These are phyloP conservation scores for Phenoliferia sp. DNA, from an alignment of 1,284 basidiomycete genomes.

Conservation along the genomic window DNA sequence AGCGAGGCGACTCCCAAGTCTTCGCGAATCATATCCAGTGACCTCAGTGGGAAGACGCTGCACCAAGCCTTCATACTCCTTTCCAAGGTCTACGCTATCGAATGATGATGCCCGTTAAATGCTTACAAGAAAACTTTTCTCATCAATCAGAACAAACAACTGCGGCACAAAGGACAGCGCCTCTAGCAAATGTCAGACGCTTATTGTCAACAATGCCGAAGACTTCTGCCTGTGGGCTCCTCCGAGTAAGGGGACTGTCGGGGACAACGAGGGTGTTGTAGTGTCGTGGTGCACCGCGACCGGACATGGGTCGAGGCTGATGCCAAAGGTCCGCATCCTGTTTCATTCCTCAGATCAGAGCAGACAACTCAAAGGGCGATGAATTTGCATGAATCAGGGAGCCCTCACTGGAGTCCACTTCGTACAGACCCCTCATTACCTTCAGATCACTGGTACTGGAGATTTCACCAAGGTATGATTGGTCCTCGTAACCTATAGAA, in stretches of 20 bases:
- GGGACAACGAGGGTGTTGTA: conserved; percentile 60
- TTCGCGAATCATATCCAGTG: too few relatives aligned
- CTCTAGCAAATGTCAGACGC: conserved; percentile 24
- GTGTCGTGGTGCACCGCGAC: conserved; percentile 67
- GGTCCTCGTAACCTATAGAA: background rate
- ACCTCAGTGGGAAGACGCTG: too few relatives aligned
- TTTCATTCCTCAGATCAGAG: background rate
- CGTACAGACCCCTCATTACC: conserved; percentile 43
- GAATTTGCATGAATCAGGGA: conserved; percentile 29
- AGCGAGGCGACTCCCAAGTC: too few relatives aligned
- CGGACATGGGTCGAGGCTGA: conserved; percentile 51
- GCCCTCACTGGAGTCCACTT: conserved; percentile 49
- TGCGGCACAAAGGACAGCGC: conserved; percentile 19
- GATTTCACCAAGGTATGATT: conserved; percentile 45
- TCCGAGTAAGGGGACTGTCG: conserved; percentile 49
- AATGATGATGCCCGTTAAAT: too few relatives aligned
- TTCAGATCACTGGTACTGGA: conserved; percentile 39
- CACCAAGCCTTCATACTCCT: too few relatives aligned
- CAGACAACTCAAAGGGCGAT: background rate
- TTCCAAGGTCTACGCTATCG: too few relatives aligned
- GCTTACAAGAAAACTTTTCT: too few relatives aligned
- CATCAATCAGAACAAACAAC: conserved; percentile 24
- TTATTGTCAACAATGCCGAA: background rate
- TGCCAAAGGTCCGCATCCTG: conserved; percentile 42
- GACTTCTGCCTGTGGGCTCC: conserved; percentile 19